Evolutionary conservation across 2,329 filamentous ascomycete genomes (phyloP).

Genomic region (Berkeleyomyces basicola): DNA sequence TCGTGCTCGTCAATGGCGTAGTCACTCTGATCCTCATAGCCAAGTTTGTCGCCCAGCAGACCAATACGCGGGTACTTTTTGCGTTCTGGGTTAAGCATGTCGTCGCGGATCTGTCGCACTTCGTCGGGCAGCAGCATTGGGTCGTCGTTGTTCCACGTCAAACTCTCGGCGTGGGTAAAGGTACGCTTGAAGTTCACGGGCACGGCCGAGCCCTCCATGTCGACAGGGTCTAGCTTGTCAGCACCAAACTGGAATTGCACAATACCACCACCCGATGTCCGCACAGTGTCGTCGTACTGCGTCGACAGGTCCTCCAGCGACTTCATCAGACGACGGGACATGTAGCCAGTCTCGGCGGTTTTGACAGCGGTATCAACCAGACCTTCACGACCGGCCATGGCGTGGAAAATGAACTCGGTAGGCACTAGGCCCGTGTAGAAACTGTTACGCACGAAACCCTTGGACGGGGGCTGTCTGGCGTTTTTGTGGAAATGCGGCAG

Average conservation of each 20-base stretch:
- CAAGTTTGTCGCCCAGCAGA: slow-evolving; percentile 45
- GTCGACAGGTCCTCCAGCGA: slow-evolving; percentile 88
- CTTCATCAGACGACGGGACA: slow-evolving; percentile 97
- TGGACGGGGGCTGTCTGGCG: slow-evolving; percentile 77
- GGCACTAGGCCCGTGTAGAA: slow-evolving; percentile 87
- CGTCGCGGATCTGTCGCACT: slow-evolving; percentile 50
- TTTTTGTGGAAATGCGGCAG: slow-evolving; percentile 93
- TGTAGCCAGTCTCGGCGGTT: slow-evolving; percentile 96
- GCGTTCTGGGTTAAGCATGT: slow-evolving; percentile 51
- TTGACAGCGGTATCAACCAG: slow-evolving; percentile 97
- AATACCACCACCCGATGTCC: slow-evolving; percentile 73
- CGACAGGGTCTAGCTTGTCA: slow-evolving; percentile 85
- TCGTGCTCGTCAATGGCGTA: slow-evolving; percentile 62
- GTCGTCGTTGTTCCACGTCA: slow-evolving; percentile 68
- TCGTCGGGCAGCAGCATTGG: slow-evolving; percentile 56
- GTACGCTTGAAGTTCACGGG: slow-evolving; percentile 87
- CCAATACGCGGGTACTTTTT: slow-evolving; percentile 44
- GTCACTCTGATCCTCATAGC: slow-evolving; percentile 53
- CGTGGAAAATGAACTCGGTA: slow-evolving; percentile 94
- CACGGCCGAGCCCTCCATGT: slow-evolving; percentile 90
- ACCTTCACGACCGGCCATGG: slow-evolving; percentile 95
- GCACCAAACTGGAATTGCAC: slow-evolving; percentile 97
- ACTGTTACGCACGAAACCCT: slow-evolving; percentile 92
- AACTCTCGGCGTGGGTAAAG: slow-evolving; percentile 61
- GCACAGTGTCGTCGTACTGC: slow-evolving; percentile 85